Evolutionary conservation across 164 flowering plant genomes (phyloP).

Genomic region (Vitis amurensis): DNA sequence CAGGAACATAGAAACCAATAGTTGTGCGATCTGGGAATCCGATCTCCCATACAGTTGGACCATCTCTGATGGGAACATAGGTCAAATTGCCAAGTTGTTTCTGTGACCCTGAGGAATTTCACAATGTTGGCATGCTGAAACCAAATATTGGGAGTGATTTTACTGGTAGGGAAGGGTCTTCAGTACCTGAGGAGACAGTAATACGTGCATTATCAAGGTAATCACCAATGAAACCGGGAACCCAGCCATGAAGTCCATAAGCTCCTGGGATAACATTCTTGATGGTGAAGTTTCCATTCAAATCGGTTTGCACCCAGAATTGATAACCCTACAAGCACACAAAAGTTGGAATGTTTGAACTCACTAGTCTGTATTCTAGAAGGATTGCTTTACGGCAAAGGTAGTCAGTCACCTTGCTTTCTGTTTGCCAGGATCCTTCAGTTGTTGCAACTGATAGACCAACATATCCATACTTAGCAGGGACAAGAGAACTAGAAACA

Average conservation of each 20-base stretch:
- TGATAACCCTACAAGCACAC: conserved; percentile 45
- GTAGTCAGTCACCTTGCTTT: conserved; percentile 42
- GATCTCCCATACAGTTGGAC: conserved; percentile 64
- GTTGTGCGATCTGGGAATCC: conserved; percentile 62
- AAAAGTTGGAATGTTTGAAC: not conserved
- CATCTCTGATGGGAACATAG: conserved; percentile 45
- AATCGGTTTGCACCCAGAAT: conserved; percentile 56
- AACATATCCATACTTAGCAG: conserved; percentile 42
- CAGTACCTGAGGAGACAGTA: conserved; percentile 39
- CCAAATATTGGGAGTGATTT: not conserved
- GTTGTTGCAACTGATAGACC: conserved; percentile 44
- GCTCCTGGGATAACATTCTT: conserved; percentile 48
- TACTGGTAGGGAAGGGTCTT: not conserved
- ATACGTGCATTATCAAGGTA: conserved; percentile 33
- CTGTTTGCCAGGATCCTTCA: conserved; percentile 56
- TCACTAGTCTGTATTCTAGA: not conserved
- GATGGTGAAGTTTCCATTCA: conserved; percentile 45
- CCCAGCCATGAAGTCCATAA: conserved; percentile 58
- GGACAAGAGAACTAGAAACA: conserved; percentile 30
- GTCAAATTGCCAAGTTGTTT: conserved; percentile 39
- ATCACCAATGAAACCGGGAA: conserved; percentile 58
- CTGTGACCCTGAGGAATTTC: conserved; percentile 30
- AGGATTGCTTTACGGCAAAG: not conserved
- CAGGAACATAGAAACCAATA: conserved; percentile 44
- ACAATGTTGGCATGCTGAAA: not conserved